Conservation (phyloP, 257 asterid genomes). For the Misopates orontium region DNA sequence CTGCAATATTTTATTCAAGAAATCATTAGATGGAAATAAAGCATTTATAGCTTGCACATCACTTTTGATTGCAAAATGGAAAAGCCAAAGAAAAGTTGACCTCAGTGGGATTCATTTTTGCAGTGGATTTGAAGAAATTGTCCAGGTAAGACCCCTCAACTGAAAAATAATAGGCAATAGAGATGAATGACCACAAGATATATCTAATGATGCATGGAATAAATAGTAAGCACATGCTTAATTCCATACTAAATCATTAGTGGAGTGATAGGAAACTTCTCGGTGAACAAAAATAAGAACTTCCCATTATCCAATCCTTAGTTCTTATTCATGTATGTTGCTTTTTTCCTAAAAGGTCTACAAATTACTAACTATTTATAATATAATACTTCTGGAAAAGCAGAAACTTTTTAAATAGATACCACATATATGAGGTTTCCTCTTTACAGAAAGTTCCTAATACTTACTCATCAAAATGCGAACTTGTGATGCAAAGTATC, state of each 20-base stretch:
- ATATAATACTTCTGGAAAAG: neutral
- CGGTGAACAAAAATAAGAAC: neutral
- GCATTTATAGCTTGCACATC: slow-evolving; percentile 6
- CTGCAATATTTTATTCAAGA: slow-evolving; percentile 39
- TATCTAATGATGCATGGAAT: neutral
- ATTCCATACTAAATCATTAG: too few relatives aligned
- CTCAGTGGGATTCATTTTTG: slow-evolving; percentile 72
- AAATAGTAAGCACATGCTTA: slow-evolving; percentile 1
- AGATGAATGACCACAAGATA: slow-evolving; percentile 1
- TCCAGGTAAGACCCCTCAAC: slow-evolving; percentile 87
- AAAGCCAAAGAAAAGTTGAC: slow-evolving; percentile 30
- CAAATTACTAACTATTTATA: too few relatives aligned
- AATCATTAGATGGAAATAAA: slow-evolving; percentile 23
- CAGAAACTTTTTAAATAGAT: neutral
- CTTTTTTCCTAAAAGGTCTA: too few relatives aligned
- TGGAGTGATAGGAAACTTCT: too few relatives aligned
- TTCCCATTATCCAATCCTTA: neutral
- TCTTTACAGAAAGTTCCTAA: neutral
- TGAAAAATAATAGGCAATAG: slow-evolving; percentile 36
- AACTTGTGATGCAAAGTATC: slow-evolving; percentile 3
- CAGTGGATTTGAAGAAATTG: slow-evolving; percentile 79
- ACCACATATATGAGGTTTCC: neutral
- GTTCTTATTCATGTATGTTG: neutral
- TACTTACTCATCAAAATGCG: neutral
- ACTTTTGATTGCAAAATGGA: neutral